Base-by-base conservation (phyloP, 257 asterid species). In the Salvia rosmarinus region DNA sequence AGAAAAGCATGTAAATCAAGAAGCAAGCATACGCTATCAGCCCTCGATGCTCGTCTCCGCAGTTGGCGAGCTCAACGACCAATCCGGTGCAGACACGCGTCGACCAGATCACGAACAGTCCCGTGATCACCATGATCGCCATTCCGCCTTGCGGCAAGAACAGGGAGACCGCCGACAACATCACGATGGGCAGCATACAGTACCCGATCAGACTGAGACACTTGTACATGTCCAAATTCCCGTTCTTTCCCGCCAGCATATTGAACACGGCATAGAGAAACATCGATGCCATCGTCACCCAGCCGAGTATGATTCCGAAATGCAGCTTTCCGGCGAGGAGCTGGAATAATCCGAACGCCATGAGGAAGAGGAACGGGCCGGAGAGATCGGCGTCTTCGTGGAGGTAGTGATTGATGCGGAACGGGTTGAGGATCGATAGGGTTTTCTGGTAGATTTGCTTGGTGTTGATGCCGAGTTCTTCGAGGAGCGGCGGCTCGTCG, bases 371-470 rank as follows among this genome's bases (percentile, higher is more conserved):
- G 56, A 92, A 92, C 13, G 98, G 96, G 0, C 96, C 98, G 1
- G 98, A 92, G 0, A 92, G 83, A 79, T 92, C 98, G 32, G 92
- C 96, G n/a, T 92, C 96, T 66, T 90, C 96, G 71, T 92, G 96
- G 56, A 90, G 87, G 72, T 90, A 86, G 7, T 90, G 77, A 23
- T 85, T 88, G 57, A 87, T 82, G 23, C 90, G 76, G 64, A 88
- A 82, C 0, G 98, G 98, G 56, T 85, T 92, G 61, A 92, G 80
- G 67, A 80, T 80, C 37, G 84, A 80, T 37, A 80, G 78, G 20
- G 98, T 90, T 50, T 92, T 92, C 35, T 90, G 96, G 75, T 90
- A 92, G 44, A 92, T 92, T 79, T 92, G 96, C 72, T 83, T 86
- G 12, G 96, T 92, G 69, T 90, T 92, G 63, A 92, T 92, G n/a